Base-by-base conservation (phyloP, 2,329 filamentous ascomycete genomes). In the Microsporum canis region DNA sequence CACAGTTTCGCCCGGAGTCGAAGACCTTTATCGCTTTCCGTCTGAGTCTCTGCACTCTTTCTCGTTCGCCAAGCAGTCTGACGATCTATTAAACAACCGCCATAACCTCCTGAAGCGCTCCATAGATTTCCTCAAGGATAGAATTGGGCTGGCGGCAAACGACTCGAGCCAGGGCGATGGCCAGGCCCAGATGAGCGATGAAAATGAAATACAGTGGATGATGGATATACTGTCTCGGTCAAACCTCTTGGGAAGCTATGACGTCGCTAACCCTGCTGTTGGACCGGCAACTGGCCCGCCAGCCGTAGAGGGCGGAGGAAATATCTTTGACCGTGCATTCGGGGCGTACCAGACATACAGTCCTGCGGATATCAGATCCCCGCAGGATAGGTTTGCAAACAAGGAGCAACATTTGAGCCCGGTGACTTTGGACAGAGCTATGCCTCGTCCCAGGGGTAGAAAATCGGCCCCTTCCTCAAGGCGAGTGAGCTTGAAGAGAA, bases 41-140 rank as follows among this genome's bases (percentile, higher is more conserved):
- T 90, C 89, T 67, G 94, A 99, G 72, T 99, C 94, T 4, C 79
- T 99, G 55, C 94, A 99, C 75, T 99, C 94, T 1, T 99, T 99
- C 77, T 97, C 92, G 10, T 99, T 99, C 73, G 90, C 94, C 45
- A 89, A 95, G 67, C 91, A 96, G 74, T 92, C 91, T 2, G 91
- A 96, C 70, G 92, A 97, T 64, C 85, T 90, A 64, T 81, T 97
- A 61, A 89, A 96, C 72, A 96, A 84, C 72, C 87, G 94, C 60
- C 91, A 97, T 72, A 95, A 90, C 78, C 88, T 96, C 38, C 74
- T 99, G 69, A 96, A 95, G 76, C 84, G 92, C 62, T 95, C 91
- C 6, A 87, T 96, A 70, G 94, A 97, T 73, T 96, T 97, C 71
- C 95, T 99, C 88, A 88, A 89, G 70, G 91, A 96, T 71, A 88